Conservation (phyloP, 2,329 filamentous ascomycete species). For the Fonsecaea monophora region DNA sequence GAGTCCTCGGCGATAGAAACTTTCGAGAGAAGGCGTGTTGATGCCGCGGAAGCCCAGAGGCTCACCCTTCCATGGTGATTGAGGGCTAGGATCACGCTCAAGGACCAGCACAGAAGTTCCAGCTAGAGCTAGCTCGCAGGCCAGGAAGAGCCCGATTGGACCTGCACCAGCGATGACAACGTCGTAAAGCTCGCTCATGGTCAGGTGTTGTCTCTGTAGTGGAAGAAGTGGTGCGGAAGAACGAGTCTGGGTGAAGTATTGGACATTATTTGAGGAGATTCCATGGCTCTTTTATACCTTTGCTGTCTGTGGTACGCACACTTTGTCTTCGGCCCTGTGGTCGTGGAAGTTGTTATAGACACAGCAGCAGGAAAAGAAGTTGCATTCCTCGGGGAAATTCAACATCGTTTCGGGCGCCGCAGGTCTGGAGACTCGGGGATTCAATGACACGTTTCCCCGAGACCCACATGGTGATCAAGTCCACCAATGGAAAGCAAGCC, state of each 20-base stretch:
- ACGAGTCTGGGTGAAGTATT: neutral
- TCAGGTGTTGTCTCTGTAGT: neutral
- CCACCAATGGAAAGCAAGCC: neutral
- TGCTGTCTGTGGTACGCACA: neutral
- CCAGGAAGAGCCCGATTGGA: slow-evolving; percentile 53
- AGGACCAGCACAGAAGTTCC: slow-evolving; percentile 48
- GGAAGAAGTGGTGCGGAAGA: neutral
- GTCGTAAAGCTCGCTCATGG: slow-evolving; percentile 30
- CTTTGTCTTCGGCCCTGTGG: neutral
- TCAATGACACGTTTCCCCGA: neutral
- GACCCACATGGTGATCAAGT: neutral
- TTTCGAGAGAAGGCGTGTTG: slow-evolving; percentile 47
- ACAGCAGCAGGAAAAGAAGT: neutral
- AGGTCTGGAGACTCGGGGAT: neutral
- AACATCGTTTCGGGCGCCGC: neutral
- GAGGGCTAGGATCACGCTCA: slow-evolving; percentile 39
- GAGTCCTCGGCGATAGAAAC: slow-evolving; percentile 50
- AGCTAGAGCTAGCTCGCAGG: slow-evolving; percentile 48
- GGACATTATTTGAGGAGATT: neutral
- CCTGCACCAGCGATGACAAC: slow-evolving; percentile 57
- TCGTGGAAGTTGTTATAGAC: neutral
- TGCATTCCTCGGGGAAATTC: neutral
- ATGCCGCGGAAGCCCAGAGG: slow-evolving; percentile 42
- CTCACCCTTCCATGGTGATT: slow-evolving; percentile 44
- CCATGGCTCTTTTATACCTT: neutral